Conservation (phyloP, 768 basidiomycete species). For the Podaxis sp. region DNA sequence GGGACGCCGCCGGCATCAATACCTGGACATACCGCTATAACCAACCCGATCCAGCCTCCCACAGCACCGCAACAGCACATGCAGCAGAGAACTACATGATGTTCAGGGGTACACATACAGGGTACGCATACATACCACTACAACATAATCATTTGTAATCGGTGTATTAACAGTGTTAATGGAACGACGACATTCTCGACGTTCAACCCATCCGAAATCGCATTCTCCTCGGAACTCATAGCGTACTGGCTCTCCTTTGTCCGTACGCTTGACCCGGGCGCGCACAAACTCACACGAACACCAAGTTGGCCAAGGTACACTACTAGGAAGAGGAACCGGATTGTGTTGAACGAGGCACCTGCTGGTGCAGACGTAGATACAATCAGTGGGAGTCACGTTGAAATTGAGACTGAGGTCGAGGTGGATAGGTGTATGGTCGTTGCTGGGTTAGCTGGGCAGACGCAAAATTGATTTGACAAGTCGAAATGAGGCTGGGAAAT, state of each 20-base stretch:
- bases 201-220: constrained; percentile 43
- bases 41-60: constrained; percentile 46
- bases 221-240: constrained; percentile 59
- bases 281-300: constrained; percentile 49
- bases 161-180: constrained; percentile 38
- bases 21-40: constrained; percentile 63
- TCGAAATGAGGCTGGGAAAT: not conserved
- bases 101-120: constrained; percentile 61
- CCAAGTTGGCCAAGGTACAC: constrained; percentile 49
- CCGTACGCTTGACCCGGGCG: constrained; percentile 54
- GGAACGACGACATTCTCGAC: constrained; percentile 51
- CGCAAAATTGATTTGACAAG: constrained; percentile 32
- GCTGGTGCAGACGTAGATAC: constrained; percentile 25
- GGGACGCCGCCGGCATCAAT: constrained; percentile 30
- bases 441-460: constrained; percentile 29
- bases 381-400: constrained; percentile 41
- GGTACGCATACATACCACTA: constrained; percentile 30
- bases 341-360: constrained; percentile 44
- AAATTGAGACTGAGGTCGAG: constrained; percentile 37
- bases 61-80: constrained; percentile 39
- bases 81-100: constrained; percentile 71
- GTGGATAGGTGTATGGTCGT: constrained; percentile 38
- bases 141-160: not conserved
- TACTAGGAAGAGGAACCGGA: constrained; percentile 29
- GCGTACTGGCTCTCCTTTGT: constrained; percentile 71